These are phyloP conservation scores for Phytomonas serpens DNA, from an alignment of 208 protist species.

Conservation along the genomic window DNA sequence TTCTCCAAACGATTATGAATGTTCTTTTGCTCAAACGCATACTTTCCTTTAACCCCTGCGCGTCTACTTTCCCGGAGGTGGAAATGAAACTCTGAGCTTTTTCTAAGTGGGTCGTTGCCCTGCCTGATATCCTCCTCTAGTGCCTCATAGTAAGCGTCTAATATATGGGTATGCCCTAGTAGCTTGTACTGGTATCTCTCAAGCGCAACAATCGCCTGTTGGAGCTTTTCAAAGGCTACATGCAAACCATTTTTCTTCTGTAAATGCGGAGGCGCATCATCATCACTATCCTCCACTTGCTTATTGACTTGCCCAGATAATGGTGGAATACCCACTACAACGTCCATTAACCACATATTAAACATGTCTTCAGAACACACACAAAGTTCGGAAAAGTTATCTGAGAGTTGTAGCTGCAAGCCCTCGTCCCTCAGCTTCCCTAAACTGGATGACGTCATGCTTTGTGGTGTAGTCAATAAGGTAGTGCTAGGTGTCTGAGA, in stretches of 20 bases:
- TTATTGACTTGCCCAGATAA: background rate
- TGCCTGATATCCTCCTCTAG: conserved; percentile 38
- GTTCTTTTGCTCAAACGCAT: conserved; percentile 19
- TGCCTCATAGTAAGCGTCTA: conserved; percentile 55
- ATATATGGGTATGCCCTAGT: conserved; percentile 21
- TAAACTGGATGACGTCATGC: background rate
- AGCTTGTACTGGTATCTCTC: conserved; percentile 20
- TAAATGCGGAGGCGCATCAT: background rate
- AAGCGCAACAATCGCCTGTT: conserved; percentile 26
- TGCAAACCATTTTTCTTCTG: conserved; percentile 22
- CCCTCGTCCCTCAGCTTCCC: background rate
- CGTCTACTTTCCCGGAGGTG: conserved; percentile 34
- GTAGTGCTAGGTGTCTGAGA: background rate
- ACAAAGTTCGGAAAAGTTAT: conserved; percentile 1
- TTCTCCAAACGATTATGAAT: conserved; percentile 36
- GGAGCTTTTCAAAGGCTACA: conserved; percentile 28
- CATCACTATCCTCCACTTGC: background rate
- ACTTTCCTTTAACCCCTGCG: conserved; percentile 26
- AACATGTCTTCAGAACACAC: conserved; percentile 3
- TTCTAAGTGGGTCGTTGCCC: conserved; percentile 5
- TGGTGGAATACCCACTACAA: background rate
- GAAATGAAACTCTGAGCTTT: conserved; percentile 35
- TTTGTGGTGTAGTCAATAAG: background rate
- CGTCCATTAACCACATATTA: background rate
- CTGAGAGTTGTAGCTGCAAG: background rate